phyloP scores from a whole-genome alignment of 1,284 basidiomycete genomes.

The Cronartium quercuum region DNA sequence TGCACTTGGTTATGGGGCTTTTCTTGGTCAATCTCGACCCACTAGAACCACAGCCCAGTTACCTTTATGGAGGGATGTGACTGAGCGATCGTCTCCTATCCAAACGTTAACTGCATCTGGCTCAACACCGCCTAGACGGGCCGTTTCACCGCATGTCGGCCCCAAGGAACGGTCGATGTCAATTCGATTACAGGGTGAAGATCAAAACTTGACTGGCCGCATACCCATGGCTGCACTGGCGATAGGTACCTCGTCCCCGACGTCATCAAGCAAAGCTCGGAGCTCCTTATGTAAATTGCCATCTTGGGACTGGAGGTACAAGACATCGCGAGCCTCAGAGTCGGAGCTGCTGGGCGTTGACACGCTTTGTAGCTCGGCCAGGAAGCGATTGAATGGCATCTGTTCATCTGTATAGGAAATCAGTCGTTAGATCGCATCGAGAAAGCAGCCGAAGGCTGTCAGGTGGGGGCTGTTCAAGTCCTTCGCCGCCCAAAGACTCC shows the following conservation, averaged over 20 bases:
- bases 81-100: slow-evolving; percentile 70
- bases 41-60: slow-evolving; percentile 36
- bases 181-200: background rate
- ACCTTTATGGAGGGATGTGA: slow-evolving; percentile 81
- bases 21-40: no score
- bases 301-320: slow-evolving; percentile 83
- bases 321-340: slow-evolving; percentile 45
- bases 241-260: slow-evolving; percentile 64
- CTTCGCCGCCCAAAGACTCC: background rate
- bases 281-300: slow-evolving; percentile 74
- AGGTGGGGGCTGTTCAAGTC: background rate
- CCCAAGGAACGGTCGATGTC: background rate
- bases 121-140: background rate
- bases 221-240: slow-evolving; percentile 70
- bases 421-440: background rate
- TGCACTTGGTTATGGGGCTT: slow-evolving; percentile 55
- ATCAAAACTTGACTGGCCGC: slow-evolving; percentile 39
- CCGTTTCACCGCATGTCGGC: background rate
- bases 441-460: background rate
- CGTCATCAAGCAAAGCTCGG: slow-evolving; percentile 57
- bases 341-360: slow-evolving; percentile 48
- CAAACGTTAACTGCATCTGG: slow-evolving; percentile 87
- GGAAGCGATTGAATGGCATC: slow-evolving; percentile 61
- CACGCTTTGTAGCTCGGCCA: slow-evolving; percentile 52
- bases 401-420: slow-evolving; percentile 53